Conservation (phyloP, 352 stramenopile species). For the Phytopythium aichiense region DNA sequence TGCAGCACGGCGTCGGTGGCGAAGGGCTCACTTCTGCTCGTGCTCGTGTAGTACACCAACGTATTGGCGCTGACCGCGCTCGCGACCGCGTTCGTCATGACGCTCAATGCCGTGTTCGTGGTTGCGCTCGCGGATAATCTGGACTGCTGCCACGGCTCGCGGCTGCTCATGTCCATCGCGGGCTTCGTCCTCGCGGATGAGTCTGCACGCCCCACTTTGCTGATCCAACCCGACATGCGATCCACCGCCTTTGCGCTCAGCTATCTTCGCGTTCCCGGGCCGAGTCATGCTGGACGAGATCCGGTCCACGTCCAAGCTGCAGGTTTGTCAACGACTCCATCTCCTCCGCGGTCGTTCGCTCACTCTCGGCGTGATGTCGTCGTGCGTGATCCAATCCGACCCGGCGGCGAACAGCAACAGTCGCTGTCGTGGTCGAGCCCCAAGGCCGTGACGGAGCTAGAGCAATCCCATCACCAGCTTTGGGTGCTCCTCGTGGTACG, state of each 20-base stretch:
- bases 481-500: slow-evolving; percentile 64
- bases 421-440: slow-evolving; percentile 2
- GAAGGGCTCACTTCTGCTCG: not conserved
- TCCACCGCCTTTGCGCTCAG: slow-evolving; percentile 13
- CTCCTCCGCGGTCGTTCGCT: not conserved
- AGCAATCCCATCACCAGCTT: slow-evolving; percentile 66
- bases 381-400: not conserved
- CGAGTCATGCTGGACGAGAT: slow-evolving; percentile 61
- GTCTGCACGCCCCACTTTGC: not conserved
- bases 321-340: slow-evolving; percentile 21
- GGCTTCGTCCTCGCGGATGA: slow-evolving; percentile 54
- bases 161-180: slow-evolving; percentile 64
- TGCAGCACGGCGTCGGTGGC: too few relatives aligned
- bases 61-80: slow-evolving; percentile 27
- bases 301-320: slow-evolving; percentile 37
- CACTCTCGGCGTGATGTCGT: not conserved
- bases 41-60: slow-evolving; percentile 37
- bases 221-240: too few relatives aligned
- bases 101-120: slow-evolving; percentile 40
- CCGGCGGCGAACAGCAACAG: slow-evolving; percentile 2
- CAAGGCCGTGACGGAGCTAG: slow-evolving; percentile 36
- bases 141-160: slow-evolving; percentile 66
- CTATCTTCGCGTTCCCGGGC: slow-evolving; percentile 56
- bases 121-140: slow-evolving; percentile 35
- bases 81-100: slow-evolving; percentile 42